phyloP scores from a whole-genome alignment of 257 asterid species.

The Petrea volubilis region DNA sequence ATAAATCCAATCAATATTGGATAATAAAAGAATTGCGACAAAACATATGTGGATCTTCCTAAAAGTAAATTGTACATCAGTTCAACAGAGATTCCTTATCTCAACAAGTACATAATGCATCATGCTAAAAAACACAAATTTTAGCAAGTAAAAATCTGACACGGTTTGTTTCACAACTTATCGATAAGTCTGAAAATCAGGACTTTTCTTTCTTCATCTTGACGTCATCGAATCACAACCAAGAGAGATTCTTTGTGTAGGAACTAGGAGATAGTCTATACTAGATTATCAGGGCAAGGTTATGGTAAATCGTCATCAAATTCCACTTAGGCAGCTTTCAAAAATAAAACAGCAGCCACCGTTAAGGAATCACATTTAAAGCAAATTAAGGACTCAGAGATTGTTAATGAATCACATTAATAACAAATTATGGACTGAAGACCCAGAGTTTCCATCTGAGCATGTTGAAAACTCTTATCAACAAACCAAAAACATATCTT shows the following conservation, averaged over 20 bases:
- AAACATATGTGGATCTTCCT: constrained; percentile 1
- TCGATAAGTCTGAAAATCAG: neutral
- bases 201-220: constrained; percentile 4
- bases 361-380: neutral
- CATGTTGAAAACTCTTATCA: neutral
- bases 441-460: constrained; percentile 3
- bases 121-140: neutral
- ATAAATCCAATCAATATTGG: neutral
- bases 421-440: neutral
- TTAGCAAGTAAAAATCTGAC: neutral
- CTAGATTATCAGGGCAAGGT: neutral
- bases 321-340: neutral
- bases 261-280: neutral
- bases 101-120: neutral
- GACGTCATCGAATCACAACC: neutral
- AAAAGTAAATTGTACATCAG: neutral
- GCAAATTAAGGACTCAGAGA: neutral
- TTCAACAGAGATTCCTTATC: neutral
- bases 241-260: neutral
- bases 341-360: neutral
- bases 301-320: neutral
- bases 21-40: constrained; percentile 15
- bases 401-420: neutral
- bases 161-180: neutral
- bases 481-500: neutral